phyloP scores from a whole-genome alignment of 495 filamentous ascomycete species.

The Terfezia boudieri region DNA sequence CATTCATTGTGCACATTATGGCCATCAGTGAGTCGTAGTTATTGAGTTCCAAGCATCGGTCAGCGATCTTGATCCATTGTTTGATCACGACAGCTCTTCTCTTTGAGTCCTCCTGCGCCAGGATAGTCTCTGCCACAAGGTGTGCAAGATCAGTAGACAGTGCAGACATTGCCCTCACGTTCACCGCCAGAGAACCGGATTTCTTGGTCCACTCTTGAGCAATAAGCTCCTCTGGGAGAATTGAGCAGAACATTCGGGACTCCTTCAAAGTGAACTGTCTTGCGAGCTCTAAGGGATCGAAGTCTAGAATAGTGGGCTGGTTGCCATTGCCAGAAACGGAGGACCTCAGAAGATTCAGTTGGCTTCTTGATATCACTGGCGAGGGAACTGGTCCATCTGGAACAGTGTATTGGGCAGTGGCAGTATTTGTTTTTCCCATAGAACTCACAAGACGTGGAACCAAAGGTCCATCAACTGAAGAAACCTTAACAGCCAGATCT shows the following conservation, averaged over 20 bases:
- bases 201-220: conserved; percentile 86
- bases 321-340: conserved; percentile 45
- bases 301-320: conserved; percentile 61
- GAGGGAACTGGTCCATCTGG: conserved; percentile 48
- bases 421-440: conserved; percentile 66
- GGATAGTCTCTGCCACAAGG: conserved; percentile 85
- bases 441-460: conserved; percentile 76
- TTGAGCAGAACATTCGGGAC: conserved; percentile 78
- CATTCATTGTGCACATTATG: conserved; percentile 81
- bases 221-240: conserved; percentile 82
- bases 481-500: conserved; percentile 66
- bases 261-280: conserved; percentile 87
- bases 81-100: conserved; percentile 81
- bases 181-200: conserved; percentile 52
- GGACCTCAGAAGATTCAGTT: conserved; percentile 44
- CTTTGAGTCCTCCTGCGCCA: conserved; percentile 68
- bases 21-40: conserved; percentile 97
- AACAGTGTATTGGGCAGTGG: conserved; percentile 42
- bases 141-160: conserved; percentile 81
- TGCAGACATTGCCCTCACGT: conserved; percentile 84
- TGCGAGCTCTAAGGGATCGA: conserved; percentile 80
- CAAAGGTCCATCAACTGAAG: conserved; percentile 44
- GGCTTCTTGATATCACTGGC: conserved; percentile 50
- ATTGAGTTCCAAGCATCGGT: conserved; percentile 65
- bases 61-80: conserved; percentile 93